Conservation (phyloP, 2,329 filamentous ascomycete species). For the Monosporascus sp. region DNA sequence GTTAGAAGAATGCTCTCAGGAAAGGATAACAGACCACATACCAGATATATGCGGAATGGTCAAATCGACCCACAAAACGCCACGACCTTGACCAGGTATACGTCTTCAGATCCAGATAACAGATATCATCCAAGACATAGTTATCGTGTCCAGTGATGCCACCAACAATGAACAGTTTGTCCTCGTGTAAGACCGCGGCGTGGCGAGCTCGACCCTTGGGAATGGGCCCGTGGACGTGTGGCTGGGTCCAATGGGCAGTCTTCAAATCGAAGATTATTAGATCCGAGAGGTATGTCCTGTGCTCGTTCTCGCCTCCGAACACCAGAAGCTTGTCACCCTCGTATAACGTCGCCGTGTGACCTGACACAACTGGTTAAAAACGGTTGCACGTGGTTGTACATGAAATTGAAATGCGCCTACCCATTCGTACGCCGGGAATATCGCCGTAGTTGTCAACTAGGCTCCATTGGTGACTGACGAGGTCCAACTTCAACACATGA, state of each 20-base stretch:
- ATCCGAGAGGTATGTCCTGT: constrained; percentile 90
- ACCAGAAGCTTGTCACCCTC: constrained; percentile 93
- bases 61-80: constrained; percentile 92
- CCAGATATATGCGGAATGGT: constrained; percentile 94
- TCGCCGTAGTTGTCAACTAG: constrained; percentile 98
- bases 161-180: constrained; percentile 92
- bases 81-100: constrained; percentile 96
- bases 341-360: constrained; percentile 91
- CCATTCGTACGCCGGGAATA: constrained; percentile 95
- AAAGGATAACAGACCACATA: constrained; percentile 11
- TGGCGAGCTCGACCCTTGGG: constrained; percentile 90
- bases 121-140: constrained; percentile 90
- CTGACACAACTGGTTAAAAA: constrained; percentile 37
- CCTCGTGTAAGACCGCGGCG: constrained; percentile 89
- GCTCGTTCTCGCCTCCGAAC: constrained; percentile 97
- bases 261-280: constrained; percentile 94
- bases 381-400: constrained; percentile 1
- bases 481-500: constrained; percentile 84
- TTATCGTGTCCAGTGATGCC: constrained; percentile 94
- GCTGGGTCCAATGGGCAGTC: constrained; percentile 92
- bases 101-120: constrained; percentile 93
- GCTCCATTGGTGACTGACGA: constrained; percentile 86
- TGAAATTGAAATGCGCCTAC: constrained; percentile 41
- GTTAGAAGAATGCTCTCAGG: constrained; percentile 10
- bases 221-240: constrained; percentile 75